These are phyloP conservation scores for Mycena crocata DNA, from an alignment of 768 basidiomycete genomes.

Conservation along the genomic window DNA sequence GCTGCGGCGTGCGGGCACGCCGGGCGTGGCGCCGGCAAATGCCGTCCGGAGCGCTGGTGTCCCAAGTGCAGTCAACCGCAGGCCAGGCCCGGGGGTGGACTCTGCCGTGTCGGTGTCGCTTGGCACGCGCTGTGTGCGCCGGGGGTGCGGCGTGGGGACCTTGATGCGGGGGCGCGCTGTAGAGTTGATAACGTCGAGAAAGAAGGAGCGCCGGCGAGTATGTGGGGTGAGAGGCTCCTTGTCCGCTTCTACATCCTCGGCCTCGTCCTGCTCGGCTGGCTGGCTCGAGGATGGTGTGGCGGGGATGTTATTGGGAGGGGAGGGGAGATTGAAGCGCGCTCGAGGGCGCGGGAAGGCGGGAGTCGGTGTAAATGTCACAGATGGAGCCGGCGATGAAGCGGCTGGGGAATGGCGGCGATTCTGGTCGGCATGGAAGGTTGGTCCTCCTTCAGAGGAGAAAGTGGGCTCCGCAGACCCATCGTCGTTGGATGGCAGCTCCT, in stretches of 20 bases:
- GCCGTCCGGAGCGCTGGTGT: conserved; percentile 56
- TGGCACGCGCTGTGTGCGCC: conserved; percentile 45
- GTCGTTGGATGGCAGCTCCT: conserved; percentile 37
- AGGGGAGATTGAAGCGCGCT: conserved; percentile 69
- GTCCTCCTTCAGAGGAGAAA: conserved; percentile 75
- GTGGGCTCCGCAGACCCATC: conserved; percentile 58
- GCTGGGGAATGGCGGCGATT: conserved; percentile 46
- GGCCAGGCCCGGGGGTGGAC: conserved; percentile 42
- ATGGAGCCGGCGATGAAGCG: conserved; percentile 66
- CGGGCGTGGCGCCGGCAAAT: conserved; percentile 74
- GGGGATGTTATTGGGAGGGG: conserved; percentile 54
- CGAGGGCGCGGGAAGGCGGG: conserved; percentile 72
- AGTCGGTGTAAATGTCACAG: conserved; percentile 74
- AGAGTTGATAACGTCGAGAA: conserved; percentile 87
- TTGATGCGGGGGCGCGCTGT: conserved; percentile 80
- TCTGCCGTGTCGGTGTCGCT: conserved; percentile 46
- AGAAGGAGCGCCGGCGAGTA: conserved; percentile 82
- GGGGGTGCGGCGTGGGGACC: conserved; percentile 72
- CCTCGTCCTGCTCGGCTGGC: conserved; percentile 35
- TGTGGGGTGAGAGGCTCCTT: conserved; percentile 73
- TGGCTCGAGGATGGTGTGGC: conserved; percentile 43
- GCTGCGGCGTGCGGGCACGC: conserved; percentile 53
- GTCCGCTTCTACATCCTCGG: conserved; percentile 45
- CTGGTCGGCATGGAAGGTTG: conserved; percentile 49
- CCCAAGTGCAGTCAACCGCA: conserved; percentile 31